Evolutionary conservation across 2,329 filamentous ascomycete species (phyloP).

Genomic region (Sphaerostilbella broomeana): DNA sequence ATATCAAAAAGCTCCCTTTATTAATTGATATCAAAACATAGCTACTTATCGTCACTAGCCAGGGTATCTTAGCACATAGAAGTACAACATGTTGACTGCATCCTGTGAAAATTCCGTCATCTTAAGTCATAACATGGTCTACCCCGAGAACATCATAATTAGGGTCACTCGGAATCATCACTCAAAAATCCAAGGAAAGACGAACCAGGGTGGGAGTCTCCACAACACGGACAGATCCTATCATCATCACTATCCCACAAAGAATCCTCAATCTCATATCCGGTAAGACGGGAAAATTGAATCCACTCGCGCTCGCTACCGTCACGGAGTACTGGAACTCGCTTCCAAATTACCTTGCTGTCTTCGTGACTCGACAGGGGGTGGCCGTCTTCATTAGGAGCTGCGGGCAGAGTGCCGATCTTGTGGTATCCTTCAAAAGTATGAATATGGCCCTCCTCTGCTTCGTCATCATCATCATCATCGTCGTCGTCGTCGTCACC

Average conservation of each 20-base stretch:
- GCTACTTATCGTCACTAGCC: neutral
- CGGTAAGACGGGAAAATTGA: slow-evolving; percentile 38
- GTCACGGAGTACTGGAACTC: slow-evolving; percentile 37
- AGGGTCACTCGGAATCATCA: slow-evolving; percentile 22
- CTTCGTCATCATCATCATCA: slow-evolving; percentile 17
- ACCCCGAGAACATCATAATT: too few species aligned
- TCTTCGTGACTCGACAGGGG: slow-evolving; percentile 36
- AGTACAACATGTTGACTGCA: neutral
- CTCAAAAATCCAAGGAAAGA: slow-evolving; percentile 28
- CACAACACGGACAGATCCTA: slow-evolving; percentile 34
- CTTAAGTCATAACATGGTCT: neutral
- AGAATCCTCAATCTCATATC: slow-evolving; percentile 29
- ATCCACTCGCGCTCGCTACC: slow-evolving; percentile 38
- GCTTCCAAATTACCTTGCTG: slow-evolving; percentile 45
- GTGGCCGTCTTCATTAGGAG: slow-evolving; percentile 37
- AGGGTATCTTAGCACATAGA: slow-evolving; percentile 6
- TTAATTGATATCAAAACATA: neutral
- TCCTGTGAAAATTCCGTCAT: neutral
- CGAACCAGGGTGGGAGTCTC: slow-evolving; percentile 31
- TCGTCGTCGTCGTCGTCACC: slow-evolving; percentile 21
- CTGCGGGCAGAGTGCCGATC: slow-evolving; percentile 31
- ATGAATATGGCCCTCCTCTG: slow-evolving; percentile 23
- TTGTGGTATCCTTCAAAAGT: slow-evolving; percentile 21
- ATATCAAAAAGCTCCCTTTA: neutral
- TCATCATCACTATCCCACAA: slow-evolving; percentile 31